phyloP scores from a whole-genome alignment of 306 rosid species.

The Hylodesmum podocarpum region DNA sequence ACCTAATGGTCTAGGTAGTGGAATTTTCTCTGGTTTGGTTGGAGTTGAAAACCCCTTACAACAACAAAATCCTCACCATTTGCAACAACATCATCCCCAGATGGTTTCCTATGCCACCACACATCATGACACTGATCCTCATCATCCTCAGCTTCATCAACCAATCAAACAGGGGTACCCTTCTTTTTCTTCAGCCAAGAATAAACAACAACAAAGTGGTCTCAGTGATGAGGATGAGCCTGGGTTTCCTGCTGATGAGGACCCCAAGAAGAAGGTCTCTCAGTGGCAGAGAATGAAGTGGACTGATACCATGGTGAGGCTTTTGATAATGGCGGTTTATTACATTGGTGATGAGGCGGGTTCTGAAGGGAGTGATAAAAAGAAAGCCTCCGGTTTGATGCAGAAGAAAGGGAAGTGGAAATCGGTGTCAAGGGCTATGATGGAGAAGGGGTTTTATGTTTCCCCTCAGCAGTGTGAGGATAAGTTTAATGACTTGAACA shows the following conservation, averaged over 20 bases:
- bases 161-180: conserved; percentile 46
- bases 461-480: conserved; percentile 99
- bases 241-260: conserved; percentile 48
- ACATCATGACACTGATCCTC: conserved; percentile 51
- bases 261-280: conserved; percentile 64
- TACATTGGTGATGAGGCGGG: conserved; percentile 87
- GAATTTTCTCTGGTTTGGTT: conserved; percentile 64
- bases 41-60: conserved; percentile 65
- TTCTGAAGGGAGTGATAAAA: conserved; percentile 62
- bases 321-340: conserved; percentile 82
- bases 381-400: conserved; percentile 58
- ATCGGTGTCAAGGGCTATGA: conserved; percentile 90
- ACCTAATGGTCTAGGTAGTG: conserved; percentile 53
- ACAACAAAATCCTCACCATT: conserved; percentile 53
- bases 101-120: conserved; percentile 44
- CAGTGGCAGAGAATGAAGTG: conserved; percentile 99
- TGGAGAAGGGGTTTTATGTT: conserved; percentile 86
- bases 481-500: conserved; percentile 87
- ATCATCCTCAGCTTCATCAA: conserved; percentile 39
- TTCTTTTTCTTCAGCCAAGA: conserved; percentile 38
- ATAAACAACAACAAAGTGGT: conserved; percentile 27
- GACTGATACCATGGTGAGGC: conserved; percentile 87
- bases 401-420: conserved; percentile 99
- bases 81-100: conserved; percentile 51
- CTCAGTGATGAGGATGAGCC: conserved; percentile 80